Evolutionary conservation across 257 asterid species (phyloP), one percentile per base, ranked within the genome.

Genomic region (Galeopsis tetrahit): DNA sequence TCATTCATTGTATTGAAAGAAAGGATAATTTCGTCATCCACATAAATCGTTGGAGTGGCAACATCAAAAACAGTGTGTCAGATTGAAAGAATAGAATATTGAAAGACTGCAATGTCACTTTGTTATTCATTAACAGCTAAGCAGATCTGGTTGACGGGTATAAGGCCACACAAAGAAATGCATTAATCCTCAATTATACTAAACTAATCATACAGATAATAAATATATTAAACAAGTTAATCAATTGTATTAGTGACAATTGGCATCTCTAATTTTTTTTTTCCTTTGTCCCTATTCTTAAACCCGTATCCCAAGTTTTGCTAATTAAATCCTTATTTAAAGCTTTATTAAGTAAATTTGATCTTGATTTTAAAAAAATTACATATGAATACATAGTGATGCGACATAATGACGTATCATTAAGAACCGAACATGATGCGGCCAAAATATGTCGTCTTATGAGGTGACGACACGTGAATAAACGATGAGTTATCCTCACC

Each of bases 91-190:
- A n/a, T 40, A 76, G 34, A 52, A 68, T 43, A 69, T 39, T 35
- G 28, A 42, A 35, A 35, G 21, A 61, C 62, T 61, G 61, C 71
- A 48, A 75, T 62, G 51, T 17, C 55, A 72, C 80, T 43, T 63
- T 42, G 80, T 60, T 75, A 70, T 60, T 39, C 66, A 40, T 15
- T 53, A 69, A 6, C 71, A 61, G 66, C 43, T 62, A 61, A 70
- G 68, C 69, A 70, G 72, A 76, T 70, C 62, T 2, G 55, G 76
- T 76, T 76, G 77, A 70, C 73, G 38, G 77, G 57, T 56, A 69
- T 62, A 49, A 42, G 36, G 75, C 35, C 60, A 31, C 68, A 67
- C 60, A 13, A 10, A 21, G 55, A 43, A 76, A 43, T 69, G 72
- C 66, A 69, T 68, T 35, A 55, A 17, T 77, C 31, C 39, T 13